Conservation (phyloP, 495 filamentous ascomycete genomes). For the Hapsidospora chrysogenum region DNA sequence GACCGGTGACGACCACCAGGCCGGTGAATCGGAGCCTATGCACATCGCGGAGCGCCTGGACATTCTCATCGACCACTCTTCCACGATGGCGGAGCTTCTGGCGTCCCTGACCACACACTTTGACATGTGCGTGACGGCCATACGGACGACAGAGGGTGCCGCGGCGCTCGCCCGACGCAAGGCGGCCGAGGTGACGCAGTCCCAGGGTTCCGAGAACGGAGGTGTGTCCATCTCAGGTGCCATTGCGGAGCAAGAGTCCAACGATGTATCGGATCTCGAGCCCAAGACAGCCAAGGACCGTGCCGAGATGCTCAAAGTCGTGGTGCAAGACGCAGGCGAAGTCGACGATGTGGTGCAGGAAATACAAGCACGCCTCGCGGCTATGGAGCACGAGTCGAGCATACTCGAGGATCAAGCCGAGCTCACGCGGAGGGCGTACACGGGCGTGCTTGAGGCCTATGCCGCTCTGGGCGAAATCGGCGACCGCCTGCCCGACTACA, state of each 20-base stretch:
- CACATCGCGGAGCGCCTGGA: conserved; percentile 55
- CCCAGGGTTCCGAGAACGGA: conserved; percentile 41
- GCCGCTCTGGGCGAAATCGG: conserved; percentile 51
- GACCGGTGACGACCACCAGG: too few relatives aligned
- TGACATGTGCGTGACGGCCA: conserved; percentile 82
- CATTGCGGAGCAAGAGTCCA: conserved; percentile 39
- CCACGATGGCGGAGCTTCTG: conserved; percentile 67
- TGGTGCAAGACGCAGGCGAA: conserved; percentile 67
- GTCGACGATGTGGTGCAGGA: conserved; percentile 84
- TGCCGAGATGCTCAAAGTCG: conserved; percentile 64
- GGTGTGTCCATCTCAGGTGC: conserved; percentile 40
- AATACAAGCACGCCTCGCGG: conserved; percentile 53
- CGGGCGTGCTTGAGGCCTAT: conserved; percentile 38
- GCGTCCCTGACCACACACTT: conserved; percentile 81
- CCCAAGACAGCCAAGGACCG: conserved; percentile 62
- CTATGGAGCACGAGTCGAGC: conserved; percentile 57
- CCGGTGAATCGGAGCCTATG: too few relatives aligned
- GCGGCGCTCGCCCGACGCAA: conserved; percentile 47
- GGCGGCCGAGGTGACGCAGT: conserved; percentile 35
- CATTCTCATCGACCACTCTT: conserved; percentile 58
- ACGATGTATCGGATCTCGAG: conserved; percentile 38
- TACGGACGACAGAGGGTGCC: conserved; percentile 85
- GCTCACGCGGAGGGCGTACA: conserved; percentile 30
- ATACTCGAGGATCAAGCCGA: conserved; percentile 38
- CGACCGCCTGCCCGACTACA: conserved; percentile 44